Percentiles rank a stretch among this genome's conserved stretches.
Evolutionary conservation across 192 early-diverging fungal genomes (phyloP).

Genomic region (Helicostylum pulchrum): DNA sequence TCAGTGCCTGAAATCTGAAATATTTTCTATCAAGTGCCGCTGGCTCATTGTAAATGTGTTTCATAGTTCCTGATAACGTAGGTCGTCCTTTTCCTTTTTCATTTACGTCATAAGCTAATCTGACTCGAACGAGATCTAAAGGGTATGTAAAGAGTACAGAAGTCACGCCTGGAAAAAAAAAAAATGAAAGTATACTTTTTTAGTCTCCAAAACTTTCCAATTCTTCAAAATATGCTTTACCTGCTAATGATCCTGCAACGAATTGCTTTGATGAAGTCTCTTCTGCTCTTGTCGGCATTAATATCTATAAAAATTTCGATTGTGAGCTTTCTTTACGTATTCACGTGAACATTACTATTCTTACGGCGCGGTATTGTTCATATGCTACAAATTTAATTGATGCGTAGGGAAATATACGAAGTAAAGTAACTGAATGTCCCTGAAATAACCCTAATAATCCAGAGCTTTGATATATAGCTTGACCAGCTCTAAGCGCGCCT

Average conservation of each 20-base stretch:
- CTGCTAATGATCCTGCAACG: slow-evolving; percentile 76
- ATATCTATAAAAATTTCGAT: slow-evolving; percentile 13
- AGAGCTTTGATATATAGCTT: slow-evolving; percentile 65
- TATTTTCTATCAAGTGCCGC: slow-evolving; percentile 38
- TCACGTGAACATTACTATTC: neutral
- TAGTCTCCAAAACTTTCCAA: too few species aligned
- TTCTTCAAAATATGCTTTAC: slow-evolving; percentile 17
- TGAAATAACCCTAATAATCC: slow-evolving; percentile 87
- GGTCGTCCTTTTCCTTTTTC: slow-evolving; percentile 13
- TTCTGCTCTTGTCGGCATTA: slow-evolving; percentile 66
- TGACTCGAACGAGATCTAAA: slow-evolving; percentile 91
- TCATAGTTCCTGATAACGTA: slow-evolving; percentile 23
- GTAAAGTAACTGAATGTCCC: slow-evolving; percentile 90
- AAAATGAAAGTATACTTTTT: too few species aligned
- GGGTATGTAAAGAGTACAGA: slow-evolving; percentile 91
- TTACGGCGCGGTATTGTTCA: slow-evolving; percentile 76
- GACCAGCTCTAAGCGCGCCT: slow-evolving; percentile 81
- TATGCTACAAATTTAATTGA: slow-evolving; percentile 97
- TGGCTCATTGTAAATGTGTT: slow-evolving; percentile 77
- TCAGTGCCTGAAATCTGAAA: slow-evolving; percentile 43
- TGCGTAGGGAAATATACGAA: slow-evolving; percentile 95
- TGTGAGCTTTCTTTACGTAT: neutral
- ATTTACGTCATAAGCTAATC: slow-evolving; percentile 85
- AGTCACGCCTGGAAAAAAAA: slow-evolving; percentile 72
- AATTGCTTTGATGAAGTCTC: slow-evolving; percentile 70